Conservation (phyloP, 305 asterid species). For the Withania somnifera region DNA sequence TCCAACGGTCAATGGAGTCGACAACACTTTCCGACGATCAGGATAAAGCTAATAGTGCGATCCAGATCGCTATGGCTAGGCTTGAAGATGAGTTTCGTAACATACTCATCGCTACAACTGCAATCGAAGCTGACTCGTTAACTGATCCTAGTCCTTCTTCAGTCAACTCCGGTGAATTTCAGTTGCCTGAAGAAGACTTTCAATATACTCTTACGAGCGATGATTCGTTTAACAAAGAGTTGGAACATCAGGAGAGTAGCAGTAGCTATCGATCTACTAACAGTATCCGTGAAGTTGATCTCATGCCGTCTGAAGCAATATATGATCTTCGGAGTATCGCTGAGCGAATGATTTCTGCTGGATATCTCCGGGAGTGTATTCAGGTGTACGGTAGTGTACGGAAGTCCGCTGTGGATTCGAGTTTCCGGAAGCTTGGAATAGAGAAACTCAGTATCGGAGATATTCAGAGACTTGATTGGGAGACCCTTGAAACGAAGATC, state of each 20-base stretch:
- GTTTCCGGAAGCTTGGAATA: conserved; percentile 35
- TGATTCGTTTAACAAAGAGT: conserved; percentile 12
- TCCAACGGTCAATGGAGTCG: conserved; percentile 39
- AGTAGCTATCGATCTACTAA: conserved; percentile 33
- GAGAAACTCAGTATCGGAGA: conserved; percentile 63
- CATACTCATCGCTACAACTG: conserved; percentile 50
- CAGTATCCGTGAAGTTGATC: conserved; percentile 54
- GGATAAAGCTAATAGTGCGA: conserved; percentile 23
- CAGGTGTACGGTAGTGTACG: conserved; percentile 66
- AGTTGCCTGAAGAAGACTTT: not conserved
- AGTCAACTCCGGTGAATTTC: not conserved
- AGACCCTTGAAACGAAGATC: conserved; percentile 48
- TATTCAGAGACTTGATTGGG: conserved; percentile 64
- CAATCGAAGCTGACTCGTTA: conserved; percentile 39
- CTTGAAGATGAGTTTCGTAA: conserved; percentile 85
- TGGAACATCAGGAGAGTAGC: conserved; percentile 45
- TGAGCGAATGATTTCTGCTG: conserved; percentile 44
- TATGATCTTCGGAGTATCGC: conserved; percentile 56
- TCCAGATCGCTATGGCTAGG: conserved; percentile 92
- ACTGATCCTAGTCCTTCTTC: conserved; percentile 8
- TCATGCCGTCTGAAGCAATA: conserved; percentile 39
- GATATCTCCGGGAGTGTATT: conserved; percentile 45
- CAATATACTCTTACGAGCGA: not conserved
- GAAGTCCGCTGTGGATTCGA: conserved; percentile 44
- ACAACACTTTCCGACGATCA: conserved; percentile 15